phyloP scores from a whole-genome alignment of 768 basidiomycete genomes.

The Omphalotus guepiniiformis region DNA sequence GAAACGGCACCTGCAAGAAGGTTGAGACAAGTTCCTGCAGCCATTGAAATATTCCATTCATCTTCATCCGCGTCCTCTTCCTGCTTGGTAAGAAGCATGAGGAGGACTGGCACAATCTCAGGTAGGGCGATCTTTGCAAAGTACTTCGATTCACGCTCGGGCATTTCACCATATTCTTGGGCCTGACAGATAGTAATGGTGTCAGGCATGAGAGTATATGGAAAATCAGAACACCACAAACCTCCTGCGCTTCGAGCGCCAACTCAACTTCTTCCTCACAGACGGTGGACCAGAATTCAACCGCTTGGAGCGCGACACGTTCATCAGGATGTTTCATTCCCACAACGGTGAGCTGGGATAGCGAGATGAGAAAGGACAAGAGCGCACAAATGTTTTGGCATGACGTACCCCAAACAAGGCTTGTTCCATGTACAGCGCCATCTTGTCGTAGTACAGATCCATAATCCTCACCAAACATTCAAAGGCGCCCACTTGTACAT shows the following conservation, averaged over 20 bases:
- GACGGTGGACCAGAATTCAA: constrained; percentile 99
- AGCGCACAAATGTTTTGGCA: background rate
- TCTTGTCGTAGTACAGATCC: constrained; percentile 98
- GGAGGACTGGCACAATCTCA: constrained; percentile 90
- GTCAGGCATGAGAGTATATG: constrained; percentile 4
- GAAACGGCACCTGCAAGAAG: constrained; percentile 88
- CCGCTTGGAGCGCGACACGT: constrained; percentile 88
- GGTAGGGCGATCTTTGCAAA: constrained; percentile 94
- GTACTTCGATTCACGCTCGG: constrained; percentile 80
- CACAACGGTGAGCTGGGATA: constrained; percentile 80
- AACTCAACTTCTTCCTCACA: constrained; percentile 97
- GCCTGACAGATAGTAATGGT: constrained; percentile 57
- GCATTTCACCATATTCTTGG: constrained; percentile 81
- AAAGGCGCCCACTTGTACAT: constrained; percentile 94
- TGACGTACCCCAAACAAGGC: constrained; percentile 88
- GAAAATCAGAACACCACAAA: constrained; percentile 25
- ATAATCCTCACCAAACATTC: constrained; percentile 96
- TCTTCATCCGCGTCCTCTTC: constrained; percentile 98
- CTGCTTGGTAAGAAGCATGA: constrained; percentile 85
- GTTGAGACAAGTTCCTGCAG: constrained; percentile 86
- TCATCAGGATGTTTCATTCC: constrained; percentile 96
- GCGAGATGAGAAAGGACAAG: constrained; percentile 6
- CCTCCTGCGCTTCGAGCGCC: constrained; percentile 88
- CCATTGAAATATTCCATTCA: constrained; percentile 99
- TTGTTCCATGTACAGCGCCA: constrained; percentile 99